Percentiles rank a stretch among this genome's conserved stretches.
These are phyloP conservation scores for Coemansia sp. DNA, from an alignment of 192 early-diverging fungal species.

Conservation along the genomic window DNA sequence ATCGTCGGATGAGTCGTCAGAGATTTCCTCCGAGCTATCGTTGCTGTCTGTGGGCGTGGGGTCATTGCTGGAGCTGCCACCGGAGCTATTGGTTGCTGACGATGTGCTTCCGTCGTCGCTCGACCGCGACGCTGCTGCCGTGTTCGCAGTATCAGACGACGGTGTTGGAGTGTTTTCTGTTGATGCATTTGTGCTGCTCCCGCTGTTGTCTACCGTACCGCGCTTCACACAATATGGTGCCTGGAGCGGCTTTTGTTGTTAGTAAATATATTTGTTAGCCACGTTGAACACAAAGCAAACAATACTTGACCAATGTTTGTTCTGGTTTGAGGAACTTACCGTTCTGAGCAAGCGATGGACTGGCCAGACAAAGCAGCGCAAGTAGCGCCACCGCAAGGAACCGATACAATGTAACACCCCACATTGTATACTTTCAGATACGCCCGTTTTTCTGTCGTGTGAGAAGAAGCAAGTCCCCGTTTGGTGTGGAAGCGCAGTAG, in stretches of 20 bases:
- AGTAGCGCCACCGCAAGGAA: constrained; percentile 23
- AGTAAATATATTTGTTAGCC: neutral
- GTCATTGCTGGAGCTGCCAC: constrained; percentile 3
- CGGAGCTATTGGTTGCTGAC: neutral
- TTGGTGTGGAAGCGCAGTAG: neutral
- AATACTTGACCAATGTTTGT: neutral
- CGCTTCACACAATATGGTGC: neutral
- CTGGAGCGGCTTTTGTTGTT: neutral
- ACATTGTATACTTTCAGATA: constrained; percentile 13
- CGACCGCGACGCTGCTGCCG: neutral
- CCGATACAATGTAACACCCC: constrained; percentile 28
- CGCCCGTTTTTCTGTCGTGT: neutral
- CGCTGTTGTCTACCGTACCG: neutral
- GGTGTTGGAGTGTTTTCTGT: neutral
- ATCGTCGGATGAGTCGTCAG: constrained; percentile 28
- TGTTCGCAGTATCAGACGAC: neutral
- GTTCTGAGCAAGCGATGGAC: constrained; percentile 27
- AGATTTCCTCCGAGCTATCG: constrained; percentile 1
- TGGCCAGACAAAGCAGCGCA: constrained; percentile 33
- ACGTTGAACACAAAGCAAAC: neutral
- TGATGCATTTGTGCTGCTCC: neutral
- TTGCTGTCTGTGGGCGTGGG: constrained; percentile 10
- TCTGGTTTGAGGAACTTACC: constrained; percentile 15
- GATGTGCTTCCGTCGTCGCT: neutral
- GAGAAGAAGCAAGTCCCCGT: constrained; percentile 2